Evolutionary conservation across 2,329 filamentous ascomycete species (phyloP), one percentile per base, ranked within the genome.

Genomic region (Aspergillus thermomutatus): DNA sequence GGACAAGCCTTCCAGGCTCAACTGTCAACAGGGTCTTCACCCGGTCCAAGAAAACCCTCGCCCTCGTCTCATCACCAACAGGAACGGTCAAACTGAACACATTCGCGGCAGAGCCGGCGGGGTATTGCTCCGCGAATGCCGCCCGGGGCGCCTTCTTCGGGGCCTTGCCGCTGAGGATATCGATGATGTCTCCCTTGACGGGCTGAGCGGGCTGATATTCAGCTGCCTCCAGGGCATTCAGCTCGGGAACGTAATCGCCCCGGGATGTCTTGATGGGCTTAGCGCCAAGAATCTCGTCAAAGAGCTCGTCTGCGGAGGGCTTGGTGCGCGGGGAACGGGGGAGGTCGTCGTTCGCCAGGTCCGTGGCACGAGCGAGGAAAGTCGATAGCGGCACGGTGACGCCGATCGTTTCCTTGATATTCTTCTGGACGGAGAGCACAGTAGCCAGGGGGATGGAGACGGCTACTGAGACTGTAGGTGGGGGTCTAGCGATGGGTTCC

Each of bases 311-410:
- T 37, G 88, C 80, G 0, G 89, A 87, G 14, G 88, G 88, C 69
- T 86, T 82, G 48, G 83, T 81, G 59, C 80, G 79, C 58, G 85
- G 81, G 4, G 86, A 83, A 27, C 83, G 79, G 2, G 93, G 93
- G 7, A 97, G 83, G 48, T 89, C 86, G 61, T 94, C 88, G 76
- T 97, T 97, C 58, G 94, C 94, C 26, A 96, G 77, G 67, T 94
- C 88, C 43, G 90, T 84, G 43, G 94, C 94, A 53, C 92, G 88
- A 54, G 87, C 83, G 71, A 99, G 86, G 77, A 97, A 96, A 11
- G 89, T 91, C 2, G 90, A 91, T 4, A 97, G 79, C 14, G 93
- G 92, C 49, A 97, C 79, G 69, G 87, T 89, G 56, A 93, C 86
- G 59, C 91, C 91, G 26, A 97, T 82, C 4, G 85, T 87, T 54